phyloP scores from a whole-genome alignment of 2,329 filamentous ascomycete species.

The Dendrostoma leiphaemia region DNA sequence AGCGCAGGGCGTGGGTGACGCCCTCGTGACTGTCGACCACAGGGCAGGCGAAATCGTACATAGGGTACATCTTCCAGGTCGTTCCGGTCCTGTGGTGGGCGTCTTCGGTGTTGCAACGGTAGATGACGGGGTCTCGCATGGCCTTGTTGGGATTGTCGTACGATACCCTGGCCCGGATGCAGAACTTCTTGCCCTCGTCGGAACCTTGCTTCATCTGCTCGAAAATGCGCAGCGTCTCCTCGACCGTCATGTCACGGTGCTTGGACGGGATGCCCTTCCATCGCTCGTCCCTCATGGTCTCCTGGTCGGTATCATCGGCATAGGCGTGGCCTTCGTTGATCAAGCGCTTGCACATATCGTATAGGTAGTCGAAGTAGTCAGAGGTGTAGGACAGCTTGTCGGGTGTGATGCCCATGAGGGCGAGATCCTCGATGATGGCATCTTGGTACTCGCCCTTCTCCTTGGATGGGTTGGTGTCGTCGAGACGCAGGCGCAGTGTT shows the following conservation, averaged over 20 bases:
- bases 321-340: constrained; percentile 89
- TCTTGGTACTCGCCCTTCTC: constrained; percentile 97
- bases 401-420: constrained; percentile 86
- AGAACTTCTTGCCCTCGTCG: constrained; percentile 77
- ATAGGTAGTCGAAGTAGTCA: constrained; percentile 92
- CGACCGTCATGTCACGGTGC: constrained; percentile 72
- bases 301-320: constrained; percentile 88
- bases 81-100: constrained; percentile 75
- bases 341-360: constrained; percentile 79
- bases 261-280: constrained; percentile 80
- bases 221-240: constrained; percentile 83
- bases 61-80: constrained; percentile 83
- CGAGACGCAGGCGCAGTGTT: constrained; percentile 86
- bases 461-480: constrained; percentile 96
- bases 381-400: constrained; percentile 87
- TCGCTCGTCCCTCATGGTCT: constrained; percentile 82
- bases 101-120: constrained; percentile 76
- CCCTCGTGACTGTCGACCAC: constrained; percentile 79
- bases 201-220: constrained; percentile 90
- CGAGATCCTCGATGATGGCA: constrained; percentile 86
- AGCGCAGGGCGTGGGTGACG: constrained; percentile 78
- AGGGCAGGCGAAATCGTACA: constrained; percentile 83
- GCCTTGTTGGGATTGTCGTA: constrained; percentile 92
- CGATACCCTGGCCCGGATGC: constrained; percentile 92
- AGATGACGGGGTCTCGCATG: constrained; percentile 94